Conservation (phyloP, 305 asterid genomes). For the Coffea humblotiana region DNA sequence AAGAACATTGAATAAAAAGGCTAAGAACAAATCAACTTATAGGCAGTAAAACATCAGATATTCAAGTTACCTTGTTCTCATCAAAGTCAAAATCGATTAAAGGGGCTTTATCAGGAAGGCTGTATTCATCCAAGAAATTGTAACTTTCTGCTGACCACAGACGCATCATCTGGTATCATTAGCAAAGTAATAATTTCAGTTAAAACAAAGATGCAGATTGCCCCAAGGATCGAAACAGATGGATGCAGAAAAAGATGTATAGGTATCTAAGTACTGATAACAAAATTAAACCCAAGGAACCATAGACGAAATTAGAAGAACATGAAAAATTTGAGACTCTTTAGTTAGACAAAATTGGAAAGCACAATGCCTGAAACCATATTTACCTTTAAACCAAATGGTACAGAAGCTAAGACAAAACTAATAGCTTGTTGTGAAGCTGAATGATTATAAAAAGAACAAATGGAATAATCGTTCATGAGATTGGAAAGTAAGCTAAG, state of each 20-base stretch:
- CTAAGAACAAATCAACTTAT: not conserved
- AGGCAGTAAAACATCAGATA: not conserved
- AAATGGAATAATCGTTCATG: not conserved
- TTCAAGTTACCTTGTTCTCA: conserved; percentile 73
- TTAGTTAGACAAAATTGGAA: not conserved
- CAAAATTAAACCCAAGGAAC: not conserved
- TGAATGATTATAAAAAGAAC: not conserved
- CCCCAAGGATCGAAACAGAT: not conserved
- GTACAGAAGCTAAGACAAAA: not conserved
- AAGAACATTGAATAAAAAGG: not conserved
- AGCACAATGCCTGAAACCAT: not conserved
- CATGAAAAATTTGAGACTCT: not conserved
- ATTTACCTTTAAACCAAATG: not conserved
- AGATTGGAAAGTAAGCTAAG: not conserved
- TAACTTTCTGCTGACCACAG: conserved; percentile 96
- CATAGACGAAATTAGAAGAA: not conserved
- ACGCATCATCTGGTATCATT: conserved; percentile 70
- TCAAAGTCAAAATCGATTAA: conserved; percentile 88
- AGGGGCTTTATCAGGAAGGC: conserved; percentile 79
- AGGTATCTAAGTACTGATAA: not conserved
- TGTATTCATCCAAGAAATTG: conserved; percentile 73
- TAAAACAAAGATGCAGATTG: conserved; percentile 3
- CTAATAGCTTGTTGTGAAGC: not conserved
- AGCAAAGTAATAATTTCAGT: conserved; percentile 16
- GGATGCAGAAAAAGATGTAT: not conserved